phyloP scores from a whole-genome alignment of 164 flowering plant genomes.

The Aristolochia fimbriata region DNA sequence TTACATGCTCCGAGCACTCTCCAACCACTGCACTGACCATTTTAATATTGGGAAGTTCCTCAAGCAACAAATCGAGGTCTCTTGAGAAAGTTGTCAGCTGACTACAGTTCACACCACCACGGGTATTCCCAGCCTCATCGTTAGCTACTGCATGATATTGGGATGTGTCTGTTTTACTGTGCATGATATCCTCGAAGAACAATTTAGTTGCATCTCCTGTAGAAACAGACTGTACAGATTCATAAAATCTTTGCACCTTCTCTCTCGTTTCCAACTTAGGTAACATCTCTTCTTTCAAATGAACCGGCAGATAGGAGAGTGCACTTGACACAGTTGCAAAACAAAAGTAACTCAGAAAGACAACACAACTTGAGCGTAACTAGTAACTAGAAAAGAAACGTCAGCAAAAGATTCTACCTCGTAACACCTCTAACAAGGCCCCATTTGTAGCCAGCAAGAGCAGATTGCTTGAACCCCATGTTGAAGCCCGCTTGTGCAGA shows the following conservation, averaged over 20 bases:
- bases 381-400: background rate
- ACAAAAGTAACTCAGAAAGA: constrained; percentile 1
- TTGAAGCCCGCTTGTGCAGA: constrained; percentile 83
- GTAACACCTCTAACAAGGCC: constrained; percentile 76
- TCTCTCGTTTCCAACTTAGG: constrained; percentile 30
- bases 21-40: constrained; percentile 14
- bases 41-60: constrained; percentile 32
- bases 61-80: constrained; percentile 32
- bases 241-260: constrained; percentile 37
- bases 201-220: constrained; percentile 42
- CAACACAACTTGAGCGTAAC: background rate
- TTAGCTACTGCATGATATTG: constrained; percentile 9
- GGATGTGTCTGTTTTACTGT: constrained; percentile 16
- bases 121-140: background rate
- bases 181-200: constrained; percentile 30
- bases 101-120: constrained; percentile 15
- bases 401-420: constrained; percentile 32
- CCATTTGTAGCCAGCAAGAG: constrained; percentile 51
- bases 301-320: constrained; percentile 51
- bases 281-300: constrained; percentile 41
- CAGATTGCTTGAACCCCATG: constrained; percentile 69
- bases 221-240: constrained; percentile 40
- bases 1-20: background rate
- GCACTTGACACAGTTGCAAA: constrained; percentile 28
- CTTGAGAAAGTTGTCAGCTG: constrained; percentile 23